Evolutionary conservation across 345 rosid species (phyloP), one percentile per base, ranked within the genome.

Genomic region (Eutrema yunnanense): DNA sequence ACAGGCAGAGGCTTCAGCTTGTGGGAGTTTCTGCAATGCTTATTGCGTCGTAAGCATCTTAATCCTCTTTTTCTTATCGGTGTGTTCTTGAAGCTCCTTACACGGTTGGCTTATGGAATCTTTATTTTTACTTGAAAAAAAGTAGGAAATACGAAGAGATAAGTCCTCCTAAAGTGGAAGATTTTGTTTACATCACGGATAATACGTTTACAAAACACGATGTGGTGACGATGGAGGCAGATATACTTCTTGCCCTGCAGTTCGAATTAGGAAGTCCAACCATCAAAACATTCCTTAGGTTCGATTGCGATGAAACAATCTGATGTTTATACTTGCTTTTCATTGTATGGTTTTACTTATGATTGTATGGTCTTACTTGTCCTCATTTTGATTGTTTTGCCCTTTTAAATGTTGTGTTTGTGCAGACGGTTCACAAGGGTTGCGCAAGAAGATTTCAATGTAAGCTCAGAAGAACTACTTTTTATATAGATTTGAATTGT

Each of bases 1-100:
- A 81, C 11, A 76, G 87, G 19, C 84, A 90, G 67, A 88, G 46
- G 33, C 92, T 90, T 67, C 90, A 83, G 79, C 82, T 90, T 2
- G 82, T 90, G 26, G 94, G 96, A 32, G 88, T 88, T 76, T 84
- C 94, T 55, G 77, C 92, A 2, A 88, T 88, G 96, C 92, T 88
- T 50, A 85, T 90, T 76, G 90, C 96, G 52, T 84, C 88, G 91
- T 87, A 87, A 86, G 92, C 30, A 6, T 58, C 65, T 32, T 4
- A 8, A 32, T 29, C 73, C 44, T 65, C 44, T 53, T 9, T 72
- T 62, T 30, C 8, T 3, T 33, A 1, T 22, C 9, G 8, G 5
- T 29, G 52, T 11, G 6, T 22, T 33, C 0, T 2, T 52, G 46
- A 37, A 37, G 32, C 3, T 59, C 2, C 9, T 29, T 6, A 14